A percentile compares a stretch with the other conserved stretches of the same genome.
Evolutionary conservation across 148 eudicot genomes (phyloP).

Genomic region (Chenopodium suecicum): DNA sequence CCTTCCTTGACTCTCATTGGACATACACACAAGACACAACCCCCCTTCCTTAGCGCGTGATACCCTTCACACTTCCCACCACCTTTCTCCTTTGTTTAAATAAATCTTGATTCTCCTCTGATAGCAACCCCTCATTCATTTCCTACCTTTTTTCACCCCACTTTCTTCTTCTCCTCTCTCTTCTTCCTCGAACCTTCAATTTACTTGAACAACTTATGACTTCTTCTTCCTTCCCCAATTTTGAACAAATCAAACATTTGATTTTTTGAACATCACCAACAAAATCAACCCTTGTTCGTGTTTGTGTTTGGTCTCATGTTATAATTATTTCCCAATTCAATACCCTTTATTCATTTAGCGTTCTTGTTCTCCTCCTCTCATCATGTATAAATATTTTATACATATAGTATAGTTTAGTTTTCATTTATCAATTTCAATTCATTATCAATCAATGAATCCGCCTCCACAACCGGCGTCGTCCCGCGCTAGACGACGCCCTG

Average conservation of each 20-base stretch:
- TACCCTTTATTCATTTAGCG: too few relatives aligned
- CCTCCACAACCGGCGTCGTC: conserved; percentile 13
- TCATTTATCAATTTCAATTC: neutral
- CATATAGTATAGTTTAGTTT: too few relatives aligned
- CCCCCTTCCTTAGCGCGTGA: conserved; percentile 10
- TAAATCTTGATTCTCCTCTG: neutral
- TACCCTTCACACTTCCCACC: neutral
- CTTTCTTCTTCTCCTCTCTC: neutral
- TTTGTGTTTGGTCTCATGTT: neutral
- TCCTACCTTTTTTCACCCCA: neutral
- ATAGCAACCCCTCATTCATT: neutral
- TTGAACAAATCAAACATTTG: conserved; percentile 15
- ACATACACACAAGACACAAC: neutral
- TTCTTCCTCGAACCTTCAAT: conserved; percentile 19
- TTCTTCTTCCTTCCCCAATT: neutral
- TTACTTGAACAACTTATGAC: neutral
- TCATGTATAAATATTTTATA: too few relatives aligned
- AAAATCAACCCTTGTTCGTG: neutral
- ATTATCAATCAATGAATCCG: neutral
- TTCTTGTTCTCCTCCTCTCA: too few relatives aligned
- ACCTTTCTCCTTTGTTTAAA: neutral
- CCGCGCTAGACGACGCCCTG: conserved; percentile 50
- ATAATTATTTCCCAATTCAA: too few relatives aligned
- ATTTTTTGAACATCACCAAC: too few relatives aligned
- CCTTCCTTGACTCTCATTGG: neutral